Percentiles rank a stretch among this genome's conserved stretches.
Conservation (phyloP, 1,139 yeast species). For the Nadsonia starkeyi-henricii region DNA sequence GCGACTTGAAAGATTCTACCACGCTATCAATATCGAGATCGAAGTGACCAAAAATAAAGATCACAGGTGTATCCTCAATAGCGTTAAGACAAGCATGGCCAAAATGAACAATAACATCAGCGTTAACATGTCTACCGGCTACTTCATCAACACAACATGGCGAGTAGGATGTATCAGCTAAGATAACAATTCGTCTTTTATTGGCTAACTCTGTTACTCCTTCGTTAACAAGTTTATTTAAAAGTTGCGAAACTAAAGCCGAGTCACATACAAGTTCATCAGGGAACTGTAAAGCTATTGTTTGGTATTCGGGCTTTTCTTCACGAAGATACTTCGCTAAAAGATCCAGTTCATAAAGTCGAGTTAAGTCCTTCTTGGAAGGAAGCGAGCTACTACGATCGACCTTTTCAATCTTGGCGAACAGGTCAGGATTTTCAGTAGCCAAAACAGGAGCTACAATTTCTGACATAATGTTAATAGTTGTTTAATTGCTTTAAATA, state of each 20-base stretch:
- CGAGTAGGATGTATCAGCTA: slow-evolving; percentile 93
- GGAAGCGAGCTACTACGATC: slow-evolving; percentile 15
- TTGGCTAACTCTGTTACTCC: slow-evolving; percentile 9
- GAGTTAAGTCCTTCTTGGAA: slow-evolving; percentile 25
- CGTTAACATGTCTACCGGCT: slow-evolving; percentile 84
- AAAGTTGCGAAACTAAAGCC: slow-evolving; percentile 43
- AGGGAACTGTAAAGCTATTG: slow-evolving; percentile 81
- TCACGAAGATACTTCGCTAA: slow-evolving; percentile 12
- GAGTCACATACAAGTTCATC: slow-evolving; percentile 70
- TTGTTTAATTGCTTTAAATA: no score
- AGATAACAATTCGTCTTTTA: slow-evolving; percentile 17
- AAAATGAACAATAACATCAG: slow-evolving; percentile 79
- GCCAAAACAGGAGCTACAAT: not conserved
- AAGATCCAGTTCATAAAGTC: slow-evolving; percentile 21
- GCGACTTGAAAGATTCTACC: slow-evolving; percentile 14
- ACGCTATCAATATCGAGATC: slow-evolving; percentile 10
- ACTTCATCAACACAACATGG: slow-evolving; percentile 95
- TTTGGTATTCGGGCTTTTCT: slow-evolving; percentile 22
- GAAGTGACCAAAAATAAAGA: slow-evolving; percentile 55
- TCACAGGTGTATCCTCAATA: slow-evolving; percentile 49
- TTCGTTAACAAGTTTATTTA: slow-evolving; percentile 23
- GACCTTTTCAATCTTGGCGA: slow-evolving; percentile 38
- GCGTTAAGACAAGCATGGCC: slow-evolving; percentile 91
- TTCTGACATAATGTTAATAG: no score
- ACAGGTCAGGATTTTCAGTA: slow-evolving; percentile 70